These are phyloP conservation scores for Prunus dulcis DNA, from an alignment of 306 rosid genomes.

Conservation along the genomic window DNA sequence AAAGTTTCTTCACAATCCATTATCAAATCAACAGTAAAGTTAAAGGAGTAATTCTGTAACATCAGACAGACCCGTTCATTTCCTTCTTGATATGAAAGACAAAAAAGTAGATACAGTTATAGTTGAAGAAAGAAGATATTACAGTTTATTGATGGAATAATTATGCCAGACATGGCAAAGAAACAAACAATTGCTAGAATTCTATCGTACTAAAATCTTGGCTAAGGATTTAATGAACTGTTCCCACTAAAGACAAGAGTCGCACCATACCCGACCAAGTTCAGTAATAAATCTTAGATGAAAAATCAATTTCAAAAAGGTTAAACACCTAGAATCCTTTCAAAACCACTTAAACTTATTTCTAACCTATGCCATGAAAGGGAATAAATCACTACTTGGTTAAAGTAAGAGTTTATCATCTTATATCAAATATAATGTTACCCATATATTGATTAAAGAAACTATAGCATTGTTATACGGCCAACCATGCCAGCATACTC, in stretches of 20 bases:
- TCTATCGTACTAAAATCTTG: not conserved
- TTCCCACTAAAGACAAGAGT: not conserved
- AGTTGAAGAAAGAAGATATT: not conserved
- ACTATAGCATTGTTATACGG: not conserved
- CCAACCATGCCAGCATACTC: not conserved
- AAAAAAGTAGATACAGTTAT: not conserved
- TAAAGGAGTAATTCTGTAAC: not conserved
- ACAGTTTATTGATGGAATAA: not conserved
- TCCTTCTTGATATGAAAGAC: not conserved
- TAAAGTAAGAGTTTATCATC: not conserved
- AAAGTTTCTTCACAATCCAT: slow-evolving; percentile 1
- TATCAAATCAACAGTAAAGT: not conserved
- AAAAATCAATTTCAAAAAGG: not conserved
- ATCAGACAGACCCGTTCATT: not conserved
- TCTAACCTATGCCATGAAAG: not conserved
- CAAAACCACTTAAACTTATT: not conserved
- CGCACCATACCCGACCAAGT: not conserved
- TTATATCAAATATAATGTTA: not conserved
- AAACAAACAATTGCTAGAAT: not conserved
- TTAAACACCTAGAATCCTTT: not conserved
- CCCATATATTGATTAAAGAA: not conserved
- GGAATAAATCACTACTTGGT: not conserved
- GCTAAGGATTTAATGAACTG: not conserved
- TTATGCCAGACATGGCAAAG: not conserved
- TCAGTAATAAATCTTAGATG: not conserved